Conservation (phyloP, 1,284 basidiomycete species). For the Irpex sp. region DNA sequence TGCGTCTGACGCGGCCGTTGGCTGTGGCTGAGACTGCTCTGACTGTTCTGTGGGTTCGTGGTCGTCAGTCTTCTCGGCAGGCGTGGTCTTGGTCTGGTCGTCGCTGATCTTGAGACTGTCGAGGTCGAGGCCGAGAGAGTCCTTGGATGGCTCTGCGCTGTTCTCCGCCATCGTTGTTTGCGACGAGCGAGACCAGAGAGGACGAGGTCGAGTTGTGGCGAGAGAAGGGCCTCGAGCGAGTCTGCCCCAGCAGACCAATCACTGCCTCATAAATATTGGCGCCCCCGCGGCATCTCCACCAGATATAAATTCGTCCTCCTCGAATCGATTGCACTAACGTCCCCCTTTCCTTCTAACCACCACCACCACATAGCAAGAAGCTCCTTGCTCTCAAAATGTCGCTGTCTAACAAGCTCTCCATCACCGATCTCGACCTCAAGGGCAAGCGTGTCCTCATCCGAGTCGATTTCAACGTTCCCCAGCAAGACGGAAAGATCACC, state of each 20-base stretch:
- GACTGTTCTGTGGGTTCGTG: background rate
- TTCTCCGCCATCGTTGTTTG: constrained; percentile 18
- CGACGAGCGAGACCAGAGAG: constrained; percentile 15
- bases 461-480: constrained; percentile 99
- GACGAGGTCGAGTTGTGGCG: constrained; percentile 3
- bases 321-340: constrained; percentile 10
- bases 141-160: constrained; percentile 31
- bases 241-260: background rate
- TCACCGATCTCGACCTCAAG: constrained; percentile 89
- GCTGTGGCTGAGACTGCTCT: constrained; percentile 1
- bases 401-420: constrained; percentile 90
- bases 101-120: constrained; percentile 37
- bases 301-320: constrained; percentile 8
- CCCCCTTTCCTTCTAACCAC: constrained; percentile 8
- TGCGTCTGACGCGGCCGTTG: constrained; percentile 1
- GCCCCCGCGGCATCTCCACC: background rate
- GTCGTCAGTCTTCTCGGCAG: constrained; percentile 7
- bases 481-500: constrained; percentile 87
- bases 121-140: constrained; percentile 68
- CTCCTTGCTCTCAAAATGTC: constrained; percentile 63
- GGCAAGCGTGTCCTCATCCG: constrained; percentile 93
- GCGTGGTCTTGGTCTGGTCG: constrained; percentile 14
- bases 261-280: background rate
- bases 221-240: background rate
- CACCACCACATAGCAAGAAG: constrained; percentile 2